Evolutionary conservation across 1,139 yeast genomes (phyloP).

Genomic region (Nakaseomyces glabratus): DNA sequence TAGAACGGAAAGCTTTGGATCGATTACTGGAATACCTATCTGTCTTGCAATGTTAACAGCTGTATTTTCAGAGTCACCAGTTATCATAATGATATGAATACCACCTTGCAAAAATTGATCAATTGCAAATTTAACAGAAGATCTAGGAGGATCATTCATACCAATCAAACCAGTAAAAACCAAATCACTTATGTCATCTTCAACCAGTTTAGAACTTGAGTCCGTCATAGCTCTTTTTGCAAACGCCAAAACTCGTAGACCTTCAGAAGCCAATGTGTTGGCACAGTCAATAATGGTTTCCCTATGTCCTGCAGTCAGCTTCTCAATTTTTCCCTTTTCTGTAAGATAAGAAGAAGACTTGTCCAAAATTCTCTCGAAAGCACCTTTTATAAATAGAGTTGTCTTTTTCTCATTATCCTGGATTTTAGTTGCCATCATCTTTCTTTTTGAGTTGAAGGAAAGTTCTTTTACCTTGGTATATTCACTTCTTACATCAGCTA

Average conservation of each 20-base stretch:
- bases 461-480: constrained; percentile 53
- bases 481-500: constrained; percentile 54
- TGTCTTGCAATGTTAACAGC: constrained; percentile 83
- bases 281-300: constrained; percentile 47
- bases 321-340: constrained; percentile 44
- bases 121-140: constrained; percentile 66
- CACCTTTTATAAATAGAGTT: constrained; percentile 75
- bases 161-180: constrained; percentile 80
- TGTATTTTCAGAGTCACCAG: constrained; percentile 94
- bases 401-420: constrained; percentile 49
- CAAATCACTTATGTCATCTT: constrained; percentile 44
- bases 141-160: constrained; percentile 95
- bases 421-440: constrained; percentile 67
- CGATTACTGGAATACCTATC: constrained; percentile 79
- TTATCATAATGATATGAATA: constrained; percentile 92
- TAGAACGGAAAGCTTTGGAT: constrained; percentile 54
- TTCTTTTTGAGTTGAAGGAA: constrained; percentile 77
- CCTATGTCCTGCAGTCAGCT: constrained; percentile 44
- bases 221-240: constrained; percentile 41
- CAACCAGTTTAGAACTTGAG: constrained; percentile 32
- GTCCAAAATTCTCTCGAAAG: constrained; percentile 64
- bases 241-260: constrained; percentile 77
- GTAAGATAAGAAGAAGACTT: constrained; percentile 53
- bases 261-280: constrained; percentile 62
- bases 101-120: constrained; percentile 77